Conservation (phyloP, 2,329 filamentous ascomycete genomes). For the Elsinoe australis region DNA sequence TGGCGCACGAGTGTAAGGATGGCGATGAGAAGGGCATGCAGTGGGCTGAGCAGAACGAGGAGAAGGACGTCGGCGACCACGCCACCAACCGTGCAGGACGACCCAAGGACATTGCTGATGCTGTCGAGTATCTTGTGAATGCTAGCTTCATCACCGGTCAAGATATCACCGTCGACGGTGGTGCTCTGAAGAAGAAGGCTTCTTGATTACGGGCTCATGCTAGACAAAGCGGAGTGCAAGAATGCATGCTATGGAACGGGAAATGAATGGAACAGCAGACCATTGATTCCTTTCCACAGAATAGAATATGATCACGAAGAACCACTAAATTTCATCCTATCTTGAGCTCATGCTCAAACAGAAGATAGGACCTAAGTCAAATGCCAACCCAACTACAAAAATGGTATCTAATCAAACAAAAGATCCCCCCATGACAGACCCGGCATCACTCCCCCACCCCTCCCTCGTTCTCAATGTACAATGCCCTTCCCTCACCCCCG, state of each 20-base stretch:
- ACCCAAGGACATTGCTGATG: conserved; percentile 39
- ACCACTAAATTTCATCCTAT: too few species aligned
- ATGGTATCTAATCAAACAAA: too few species aligned
- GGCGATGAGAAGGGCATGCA: conserved; percentile 34
- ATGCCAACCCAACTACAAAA: too few species aligned
- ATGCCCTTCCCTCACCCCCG: conserved; percentile 29
- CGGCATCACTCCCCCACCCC: conserved; percentile 22
- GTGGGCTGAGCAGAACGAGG: conserved; percentile 37
- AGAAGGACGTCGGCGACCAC: conserved; percentile 42
- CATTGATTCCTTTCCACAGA: too few species aligned
- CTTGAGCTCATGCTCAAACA: too few species aligned
- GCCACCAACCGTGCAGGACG: conserved; percentile 43
- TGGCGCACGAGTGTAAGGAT: conserved; percentile 35
- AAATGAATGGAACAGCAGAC: too few species aligned
- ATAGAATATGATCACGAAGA: too few species aligned
- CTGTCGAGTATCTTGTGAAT: conserved; percentile 35
- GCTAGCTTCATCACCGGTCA: conserved; percentile 39
- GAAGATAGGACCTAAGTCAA: too few species aligned
- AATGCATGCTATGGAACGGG: too few species aligned
- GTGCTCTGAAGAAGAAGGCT: conserved; percentile 33
- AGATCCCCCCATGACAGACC: not conserved
- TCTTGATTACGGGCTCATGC: too few species aligned
- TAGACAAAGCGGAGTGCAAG: too few species aligned
- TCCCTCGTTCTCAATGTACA: conserved; percentile 26
- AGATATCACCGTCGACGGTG: conserved; percentile 39